A percentile compares a stretch with the other conserved stretches of the same genome.
Evolutionary conservation across 805 yeast species (phyloP).

Genomic region (Starmerella stigmatis): DNA sequence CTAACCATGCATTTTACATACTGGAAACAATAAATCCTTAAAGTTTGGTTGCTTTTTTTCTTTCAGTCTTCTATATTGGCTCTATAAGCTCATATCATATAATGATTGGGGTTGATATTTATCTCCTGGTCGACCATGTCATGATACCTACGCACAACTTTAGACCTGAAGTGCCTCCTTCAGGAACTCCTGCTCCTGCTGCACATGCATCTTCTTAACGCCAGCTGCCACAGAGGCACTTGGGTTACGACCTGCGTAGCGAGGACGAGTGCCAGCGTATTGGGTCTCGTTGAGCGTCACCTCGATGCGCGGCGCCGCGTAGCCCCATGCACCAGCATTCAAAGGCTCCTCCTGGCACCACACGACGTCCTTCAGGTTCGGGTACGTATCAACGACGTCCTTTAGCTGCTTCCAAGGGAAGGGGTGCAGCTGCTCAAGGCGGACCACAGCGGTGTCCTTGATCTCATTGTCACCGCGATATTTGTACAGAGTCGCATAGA

Average conservation of each 20-base stretch:
- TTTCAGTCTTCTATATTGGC: background rate
- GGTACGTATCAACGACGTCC: conserved; percentile 70
- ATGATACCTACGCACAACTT: background rate
- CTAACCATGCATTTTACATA: too few species aligned
- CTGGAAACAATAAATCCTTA: too few species aligned
- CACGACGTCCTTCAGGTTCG: conserved; percentile 75
- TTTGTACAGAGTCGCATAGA: conserved; percentile 82
- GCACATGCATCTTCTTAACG: conserved; percentile 71
- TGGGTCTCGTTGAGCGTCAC: conserved; percentile 67
- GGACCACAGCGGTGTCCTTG: conserved; percentile 77
- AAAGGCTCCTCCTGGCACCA: conserved; percentile 99
- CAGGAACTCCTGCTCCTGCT: conserved; percentile 83
- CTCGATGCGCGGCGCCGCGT: conserved; percentile 68
- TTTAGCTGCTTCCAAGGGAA: conserved; percentile 95
- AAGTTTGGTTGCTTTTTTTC: too few species aligned
- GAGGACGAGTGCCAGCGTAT: conserved; percentile 46
- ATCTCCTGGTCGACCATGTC: background rate
- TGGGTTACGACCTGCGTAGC: conserved; percentile 97
- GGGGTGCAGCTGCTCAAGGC: conserved; percentile 92
- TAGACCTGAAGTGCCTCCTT: conserved; percentile 48
- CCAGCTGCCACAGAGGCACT: conserved; percentile 98
- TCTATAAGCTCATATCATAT: background rate
- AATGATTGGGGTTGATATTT: background rate
- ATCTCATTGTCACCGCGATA: conserved; percentile 68
- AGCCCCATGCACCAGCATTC: conserved; percentile 88